These are phyloP conservation scores for Penicillium frequentans DNA, from an alignment of 2,329 filamentous ascomycete genomes.

Conservation along the genomic window DNA sequence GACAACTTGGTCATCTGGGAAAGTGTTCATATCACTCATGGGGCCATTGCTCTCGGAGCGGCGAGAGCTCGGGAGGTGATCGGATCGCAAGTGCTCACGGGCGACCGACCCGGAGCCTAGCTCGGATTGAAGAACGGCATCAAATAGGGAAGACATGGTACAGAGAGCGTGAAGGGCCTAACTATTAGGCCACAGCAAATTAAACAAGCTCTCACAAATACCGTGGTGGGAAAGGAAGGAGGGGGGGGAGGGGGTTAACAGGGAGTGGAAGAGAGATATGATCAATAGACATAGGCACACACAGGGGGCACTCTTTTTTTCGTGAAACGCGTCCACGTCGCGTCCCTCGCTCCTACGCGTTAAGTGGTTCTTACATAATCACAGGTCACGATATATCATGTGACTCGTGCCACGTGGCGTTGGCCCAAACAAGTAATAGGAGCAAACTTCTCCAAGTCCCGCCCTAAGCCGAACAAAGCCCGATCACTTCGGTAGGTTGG, in stretches of 20 bases:
- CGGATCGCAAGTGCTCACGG: constrained; percentile 34
- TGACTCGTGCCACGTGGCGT: not conserved
- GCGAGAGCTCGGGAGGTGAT: constrained; percentile 54
- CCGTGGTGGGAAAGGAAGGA: not conserved
- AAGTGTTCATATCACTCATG: constrained; percentile 58
- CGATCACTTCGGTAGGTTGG: not conserved
- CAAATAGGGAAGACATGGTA: constrained; percentile 43
- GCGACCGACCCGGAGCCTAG: constrained; percentile 35
- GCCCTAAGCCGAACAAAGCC: not conserved
- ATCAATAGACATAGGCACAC: not conserved
- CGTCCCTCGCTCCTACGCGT: not conserved
- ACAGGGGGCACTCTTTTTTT: constrained; percentile 3
- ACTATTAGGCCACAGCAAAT: not conserved
- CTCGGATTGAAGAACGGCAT: constrained; percentile 44
- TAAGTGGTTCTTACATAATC: constrained; percentile 2
- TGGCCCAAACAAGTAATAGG: not conserved
- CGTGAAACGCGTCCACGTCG: not conserved
- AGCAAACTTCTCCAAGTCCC: not conserved
- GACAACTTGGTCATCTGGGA: constrained; percentile 63
- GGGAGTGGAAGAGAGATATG: not conserved
- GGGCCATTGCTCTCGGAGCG: constrained; percentile 53
- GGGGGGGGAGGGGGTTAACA: not conserved
- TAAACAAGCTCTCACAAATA: not conserved
- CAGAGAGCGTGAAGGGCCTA: constrained; percentile 12
- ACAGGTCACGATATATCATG: not conserved